A percentile compares a stretch with the other conserved stretches of the same genome.
phyloP scores from a whole-genome alignment of 2,329 filamentous ascomycete species.

The Polychaeton citri region DNA sequence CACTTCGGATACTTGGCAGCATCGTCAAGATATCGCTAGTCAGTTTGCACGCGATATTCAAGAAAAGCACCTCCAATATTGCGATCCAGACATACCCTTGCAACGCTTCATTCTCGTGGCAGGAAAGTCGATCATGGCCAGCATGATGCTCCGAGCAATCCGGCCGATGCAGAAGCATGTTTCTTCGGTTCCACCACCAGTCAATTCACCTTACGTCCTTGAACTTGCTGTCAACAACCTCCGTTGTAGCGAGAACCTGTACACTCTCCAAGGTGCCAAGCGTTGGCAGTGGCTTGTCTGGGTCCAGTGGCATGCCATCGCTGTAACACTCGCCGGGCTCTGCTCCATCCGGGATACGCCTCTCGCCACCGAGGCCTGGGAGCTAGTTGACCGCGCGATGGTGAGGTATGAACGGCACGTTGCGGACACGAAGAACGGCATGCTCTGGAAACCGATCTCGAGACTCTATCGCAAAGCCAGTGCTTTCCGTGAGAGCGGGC shows the following conservation, averaged over 20 bases:
- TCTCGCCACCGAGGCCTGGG: conserved; percentile 38
- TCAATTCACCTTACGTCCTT: conserved; percentile 20
- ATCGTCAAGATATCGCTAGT: conserved; percentile 16
- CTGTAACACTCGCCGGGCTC: conserved; percentile 40
- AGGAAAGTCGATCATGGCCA: conserved; percentile 12
- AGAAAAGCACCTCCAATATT: conserved; percentile 14
- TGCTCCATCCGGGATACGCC: conserved; percentile 35
- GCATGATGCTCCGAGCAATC: conserved; percentile 17
- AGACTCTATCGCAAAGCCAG: conserved; percentile 39
- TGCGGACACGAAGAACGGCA: conserved; percentile 37
- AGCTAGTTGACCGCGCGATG: conserved; percentile 33
- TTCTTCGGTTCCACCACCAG: conserved; percentile 12
- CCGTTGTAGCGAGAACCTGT: conserved; percentile 25
- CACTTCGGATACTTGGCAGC: conserved; percentile 14
- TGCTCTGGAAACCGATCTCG: conserved; percentile 42
- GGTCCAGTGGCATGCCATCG: conserved; percentile 43
- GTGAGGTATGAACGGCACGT: conserved; percentile 31
- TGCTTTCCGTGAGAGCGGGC: conserved; percentile 12
- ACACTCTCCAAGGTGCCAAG: conserved; percentile 22
- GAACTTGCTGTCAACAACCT: conserved; percentile 32
- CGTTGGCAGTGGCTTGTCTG: conserved; percentile 39
- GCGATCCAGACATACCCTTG: conserved; percentile 9
- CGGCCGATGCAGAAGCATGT: conserved; percentile 13
- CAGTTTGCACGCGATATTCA: conserved; percentile 10
- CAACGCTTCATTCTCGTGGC: conserved; percentile 12